Evolutionary conservation across 2,329 filamentous ascomycete species (phyloP).

Genomic region (Colletotrichum tropicicola): DNA sequence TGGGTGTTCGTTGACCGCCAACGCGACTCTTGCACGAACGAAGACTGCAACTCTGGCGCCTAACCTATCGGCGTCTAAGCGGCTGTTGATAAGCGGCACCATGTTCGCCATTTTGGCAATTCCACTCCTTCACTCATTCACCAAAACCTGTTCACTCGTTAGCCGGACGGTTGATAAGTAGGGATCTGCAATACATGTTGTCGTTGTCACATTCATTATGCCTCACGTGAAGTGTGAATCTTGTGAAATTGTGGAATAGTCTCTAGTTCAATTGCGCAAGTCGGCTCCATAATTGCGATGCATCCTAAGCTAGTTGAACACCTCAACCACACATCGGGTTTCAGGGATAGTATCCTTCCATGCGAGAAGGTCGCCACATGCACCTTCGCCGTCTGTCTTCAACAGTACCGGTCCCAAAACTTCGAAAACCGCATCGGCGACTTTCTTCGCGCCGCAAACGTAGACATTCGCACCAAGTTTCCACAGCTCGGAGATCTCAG

Average conservation of each 20-base stretch:
- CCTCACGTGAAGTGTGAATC: background rate
- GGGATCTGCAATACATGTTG: constrained; percentile 1
- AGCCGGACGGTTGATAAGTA: background rate
- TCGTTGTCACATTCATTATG: background rate
- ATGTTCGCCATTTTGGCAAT: background rate
- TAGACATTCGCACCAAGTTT: too few species aligned
- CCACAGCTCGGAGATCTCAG: too few species aligned
- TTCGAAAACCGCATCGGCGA: too few species aligned
- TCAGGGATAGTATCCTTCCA: too few species aligned
- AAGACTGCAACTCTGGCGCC: background rate
- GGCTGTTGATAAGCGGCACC: background rate
- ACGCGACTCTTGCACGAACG: background rate
- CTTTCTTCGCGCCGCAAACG: too few species aligned
- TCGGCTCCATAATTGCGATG: too few species aligned
- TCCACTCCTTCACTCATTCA: background rate
- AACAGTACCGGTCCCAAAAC: too few species aligned
- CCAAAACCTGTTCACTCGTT: background rate
- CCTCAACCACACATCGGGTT: too few species aligned
- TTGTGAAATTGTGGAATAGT: background rate
- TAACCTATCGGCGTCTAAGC: too few species aligned
- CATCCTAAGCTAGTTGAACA: too few species aligned
- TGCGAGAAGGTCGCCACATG: too few species aligned
- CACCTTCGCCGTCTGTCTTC: too few species aligned
- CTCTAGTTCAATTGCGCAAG: background rate
- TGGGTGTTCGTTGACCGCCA: background rate